Base-by-base conservation (phyloP, 1,139 yeast species). In the Zhuliangozyma parablackwelliae region DNA sequence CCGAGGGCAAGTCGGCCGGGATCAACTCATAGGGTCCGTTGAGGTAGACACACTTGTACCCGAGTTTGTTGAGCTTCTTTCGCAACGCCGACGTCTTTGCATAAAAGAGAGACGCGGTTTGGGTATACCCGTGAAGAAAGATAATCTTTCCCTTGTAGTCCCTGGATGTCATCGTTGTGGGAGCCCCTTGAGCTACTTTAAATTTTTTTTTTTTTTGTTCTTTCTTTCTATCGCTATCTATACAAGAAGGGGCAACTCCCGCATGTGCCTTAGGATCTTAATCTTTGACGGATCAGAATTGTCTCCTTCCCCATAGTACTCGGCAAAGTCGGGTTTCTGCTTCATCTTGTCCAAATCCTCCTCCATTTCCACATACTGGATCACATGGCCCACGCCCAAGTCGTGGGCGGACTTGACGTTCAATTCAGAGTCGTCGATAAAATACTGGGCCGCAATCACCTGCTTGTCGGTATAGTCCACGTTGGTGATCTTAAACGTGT, bases 401-500 rank as follows among this genome's bases (percentile, higher is more conserved):
- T 68, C 59, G 35, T 56, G 54, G 39, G 89, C 82, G 0, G 81
- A 79, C 46, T 69, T 70, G 31, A 73, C 78, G 53, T 82, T 84
- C 39, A 80, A 63, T 36, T 75, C 83, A 40, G 92, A 81, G 56
- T 89, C 97, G 58, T 92, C 98, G 12, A 92, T 78, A 54, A 85
- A 90, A 53, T 78, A 77, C 40, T 64, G 63, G 13, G 50, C 43
- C 2, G 48, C 37, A 53, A 61, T 44, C 3, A 47, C 60, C 13
- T 38, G 46, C 26, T 72, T 75, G 54, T 72, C 75, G 39, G 39
- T 49, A 37, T 65, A 70, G 44, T 70, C 72, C 24, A 80, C 70
- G 24, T 85, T 84, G 28, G 96, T 82, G 40, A 78, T 74, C 10
- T 54, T 44, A 60, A 86, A 69, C 13, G 88, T 80, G 74, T 54